Percentiles rank a stretch among this genome's conserved stretches.
Conservation (phyloP, 441 rosid genomes). For the Erodium texanum region DNA sequence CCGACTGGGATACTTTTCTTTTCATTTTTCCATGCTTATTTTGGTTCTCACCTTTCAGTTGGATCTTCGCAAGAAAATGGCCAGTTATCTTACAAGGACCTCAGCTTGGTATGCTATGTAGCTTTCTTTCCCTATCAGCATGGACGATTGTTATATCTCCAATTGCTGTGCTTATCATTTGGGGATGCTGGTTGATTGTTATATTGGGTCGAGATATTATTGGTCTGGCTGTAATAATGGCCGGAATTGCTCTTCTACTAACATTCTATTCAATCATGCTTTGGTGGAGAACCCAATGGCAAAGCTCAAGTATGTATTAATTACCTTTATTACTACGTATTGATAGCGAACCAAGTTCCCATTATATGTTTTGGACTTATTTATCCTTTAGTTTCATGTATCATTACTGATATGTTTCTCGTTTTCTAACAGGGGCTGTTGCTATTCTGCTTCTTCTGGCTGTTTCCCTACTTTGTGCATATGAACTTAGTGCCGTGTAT, state of each 20-base stretch:
- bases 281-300: constrained; percentile 99
- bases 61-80: constrained; percentile 99
- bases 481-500: constrained; percentile 97
- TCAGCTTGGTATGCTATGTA: constrained; percentile 74
- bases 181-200: constrained; percentile 88
- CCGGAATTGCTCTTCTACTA: constrained; percentile 90
- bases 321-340: constrained; percentile 7
- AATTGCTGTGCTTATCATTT: constrained; percentile 61
- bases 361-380: constrained; percentile 7
- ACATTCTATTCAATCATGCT: constrained; percentile 99
- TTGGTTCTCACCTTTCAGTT: constrained; percentile 45
- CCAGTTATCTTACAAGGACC: constrained; percentile 79
- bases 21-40: constrained; percentile 2
- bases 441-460: constrained; percentile 97
- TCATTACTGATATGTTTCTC: constrained; percentile 3
- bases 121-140: constrained; percentile 58
- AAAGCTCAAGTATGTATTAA: constrained; percentile 78
- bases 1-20: neutral
- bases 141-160: constrained; percentile 90
- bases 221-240: constrained; percentile 96
- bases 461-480: constrained; percentile 90
- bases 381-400: neutral
- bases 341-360: constrained; percentile 1
- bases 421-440: constrained; percentile 62
- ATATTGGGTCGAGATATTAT: constrained; percentile 76